Base-by-base conservation (phyloP, 2,329 filamentous ascomycete genomes). In the Albophoma yamanashiensis region DNA sequence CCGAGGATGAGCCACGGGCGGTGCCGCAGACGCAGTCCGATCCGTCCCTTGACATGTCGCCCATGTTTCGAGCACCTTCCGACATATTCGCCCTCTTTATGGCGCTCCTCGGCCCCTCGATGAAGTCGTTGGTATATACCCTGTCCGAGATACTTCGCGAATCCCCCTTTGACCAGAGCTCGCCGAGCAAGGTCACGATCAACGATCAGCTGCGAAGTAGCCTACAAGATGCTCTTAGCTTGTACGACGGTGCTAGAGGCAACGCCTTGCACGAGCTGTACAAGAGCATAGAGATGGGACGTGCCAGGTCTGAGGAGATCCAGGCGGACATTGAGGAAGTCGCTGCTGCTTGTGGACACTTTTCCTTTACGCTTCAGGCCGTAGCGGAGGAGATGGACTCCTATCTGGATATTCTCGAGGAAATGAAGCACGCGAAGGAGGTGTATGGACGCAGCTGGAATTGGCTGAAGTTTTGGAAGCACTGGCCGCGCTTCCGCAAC, bases 271-370 rank as follows among this genome's bases (percentile, higher is more conserved):
- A 86, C 60, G 82, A 89, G 60, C 80, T 99, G 0, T 97, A 99
- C 73, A 86, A 83, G 63, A 89, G 84, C 58, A 91, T 92, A 62
- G 87, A 92, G 66, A 79, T 92, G 45, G 84, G 84, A 14, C 84
- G 84, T 61, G 78, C 85, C 3, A 82, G 85, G 50, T 87, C 88
- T 0, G 81, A 91, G 58, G 88, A 89, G 63, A 82, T 93, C 11
- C 88, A 95, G 69, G 94, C 93, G 2, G 94, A 97, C 71, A 92
- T 96, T 60, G 94, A 99, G 71, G 94, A 99, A 73, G 92, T 97
- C 14, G 92, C 93, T 47, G 93, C 94, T n/a, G 95, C 92, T 60
- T 99, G 94, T 69, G 93, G 94, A 0, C 92, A 97, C 73, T 99
- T 97, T 70, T 93, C 90, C 69, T 97, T 94, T 71, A 95, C 89